Percentiles rank a stretch among this genome's conserved stretches.
Evolutionary conservation across 306 rosid genomes (phyloP).

Genomic region (Cucumis sativus): DNA sequence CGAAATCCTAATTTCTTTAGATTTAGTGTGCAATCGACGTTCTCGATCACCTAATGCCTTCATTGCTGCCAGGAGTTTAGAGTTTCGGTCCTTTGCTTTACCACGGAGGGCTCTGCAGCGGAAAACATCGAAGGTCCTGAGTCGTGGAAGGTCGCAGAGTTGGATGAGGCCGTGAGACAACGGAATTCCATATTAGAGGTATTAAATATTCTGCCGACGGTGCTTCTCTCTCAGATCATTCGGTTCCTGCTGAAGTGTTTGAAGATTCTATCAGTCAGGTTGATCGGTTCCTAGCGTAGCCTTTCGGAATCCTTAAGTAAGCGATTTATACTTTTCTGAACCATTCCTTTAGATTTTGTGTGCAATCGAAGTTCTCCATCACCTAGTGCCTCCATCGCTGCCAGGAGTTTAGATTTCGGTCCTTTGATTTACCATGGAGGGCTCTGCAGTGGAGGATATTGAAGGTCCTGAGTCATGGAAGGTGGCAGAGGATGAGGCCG

Average conservation of each 20-base stretch:
- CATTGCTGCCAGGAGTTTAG: neutral
- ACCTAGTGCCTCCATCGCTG: neutral
- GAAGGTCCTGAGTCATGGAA: constrained; percentile 94
- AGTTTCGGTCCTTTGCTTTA: constrained; percentile 1
- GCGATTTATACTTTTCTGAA: constrained; percentile 4
- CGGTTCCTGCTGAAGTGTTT: constrained; percentile 17
- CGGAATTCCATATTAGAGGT: constrained; percentile 17
- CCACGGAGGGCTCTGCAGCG: constrained; percentile 16
- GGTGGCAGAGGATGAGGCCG: constrained; percentile 63
- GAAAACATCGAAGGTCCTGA: constrained; percentile 83
- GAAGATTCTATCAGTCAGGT: constrained; percentile 52
- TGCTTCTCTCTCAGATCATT: neutral
- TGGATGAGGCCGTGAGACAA: constrained; percentile 63
- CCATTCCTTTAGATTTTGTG: neutral
- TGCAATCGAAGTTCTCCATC: neutral
- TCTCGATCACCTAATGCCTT: neutral
- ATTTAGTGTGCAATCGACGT: neutral
- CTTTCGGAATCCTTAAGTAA: constrained; percentile 65
- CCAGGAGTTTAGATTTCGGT: neutral
- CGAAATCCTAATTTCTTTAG: neutral
- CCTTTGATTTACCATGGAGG: constrained; percentile 39
- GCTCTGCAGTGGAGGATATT: constrained; percentile 64
- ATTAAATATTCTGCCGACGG: neutral
- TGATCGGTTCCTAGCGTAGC: constrained; percentile 85
- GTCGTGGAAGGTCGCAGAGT: constrained; percentile 76